Evolutionary conservation across 768 basidiomycete genomes (phyloP).

Genomic region (Hydnomerulius pinastri): DNA sequence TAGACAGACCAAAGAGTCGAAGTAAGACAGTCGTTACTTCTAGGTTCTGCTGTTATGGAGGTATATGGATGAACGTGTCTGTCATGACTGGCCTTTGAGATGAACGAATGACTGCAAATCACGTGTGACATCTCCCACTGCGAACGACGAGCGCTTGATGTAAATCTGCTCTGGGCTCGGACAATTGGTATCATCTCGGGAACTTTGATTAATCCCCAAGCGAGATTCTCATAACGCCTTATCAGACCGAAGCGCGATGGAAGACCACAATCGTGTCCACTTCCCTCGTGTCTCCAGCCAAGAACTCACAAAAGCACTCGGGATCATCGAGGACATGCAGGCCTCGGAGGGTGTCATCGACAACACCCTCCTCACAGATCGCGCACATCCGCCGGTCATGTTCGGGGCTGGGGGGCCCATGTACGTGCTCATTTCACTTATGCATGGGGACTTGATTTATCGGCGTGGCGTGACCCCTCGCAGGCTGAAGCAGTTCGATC

Average conservation of each 20-base stretch:
- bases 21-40: too few relatives aligned
- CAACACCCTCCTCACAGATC: slow-evolving; percentile 14
- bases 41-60: too few relatives aligned
- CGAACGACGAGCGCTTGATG: too few relatives aligned
- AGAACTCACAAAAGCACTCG: slow-evolving; percentile 10
- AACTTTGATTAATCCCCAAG: too few relatives aligned
- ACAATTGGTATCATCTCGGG: too few relatives aligned
- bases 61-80: too few relatives aligned
- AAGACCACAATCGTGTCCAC: slow-evolving; percentile 15
- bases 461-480: neutral
- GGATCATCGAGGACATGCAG: slow-evolving; percentile 30
- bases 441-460: neutral
- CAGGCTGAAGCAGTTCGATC: slow-evolving; percentile 81
- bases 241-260: slow-evolving; percentile 8
- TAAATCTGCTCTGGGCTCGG: too few relatives aligned
- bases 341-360: slow-evolving; percentile 13
- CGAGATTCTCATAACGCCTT: too few relatives aligned
- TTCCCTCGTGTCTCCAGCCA: slow-evolving; percentile 12
- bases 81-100: too few relatives aligned
- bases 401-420: slow-evolving; percentile 81
- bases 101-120: neutral
- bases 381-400: slow-evolving; percentile 46
- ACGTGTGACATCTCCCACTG: neutral
- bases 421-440: slow-evolving; percentile 39
- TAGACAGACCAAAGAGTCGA: too few relatives aligned